phyloP scores from a whole-genome alignment of 495 filamentous ascomycete species.

The Penicillium chermesinum region DNA sequence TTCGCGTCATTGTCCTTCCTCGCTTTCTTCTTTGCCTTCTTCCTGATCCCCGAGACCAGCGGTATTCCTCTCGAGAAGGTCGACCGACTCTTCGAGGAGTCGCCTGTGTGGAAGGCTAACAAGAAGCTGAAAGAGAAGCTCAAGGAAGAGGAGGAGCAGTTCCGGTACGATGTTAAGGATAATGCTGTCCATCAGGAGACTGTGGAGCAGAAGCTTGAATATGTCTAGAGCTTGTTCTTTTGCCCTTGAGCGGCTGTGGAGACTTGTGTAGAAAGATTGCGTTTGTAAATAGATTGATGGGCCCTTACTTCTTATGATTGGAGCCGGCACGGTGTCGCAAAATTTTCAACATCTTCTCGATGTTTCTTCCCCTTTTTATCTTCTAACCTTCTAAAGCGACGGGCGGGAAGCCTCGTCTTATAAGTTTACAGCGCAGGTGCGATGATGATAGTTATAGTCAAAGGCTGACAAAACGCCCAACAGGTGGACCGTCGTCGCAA shows the following conservation, averaged over 20 bases:
- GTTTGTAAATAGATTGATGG: slow-evolving; percentile 8
- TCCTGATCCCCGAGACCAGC: slow-evolving; percentile 63
- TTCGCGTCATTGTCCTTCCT: slow-evolving; percentile 67
- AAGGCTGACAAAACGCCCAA: slow-evolving; percentile 1
- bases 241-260: neutral
- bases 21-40: slow-evolving; percentile 62
- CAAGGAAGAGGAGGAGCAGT: slow-evolving; percentile 43
- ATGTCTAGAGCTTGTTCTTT: slow-evolving; percentile 1
- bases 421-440: neutral
- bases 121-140: slow-evolving; percentile 45
- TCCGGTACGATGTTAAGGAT: slow-evolving; percentile 47
- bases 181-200: slow-evolving; percentile 15
- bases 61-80: slow-evolving; percentile 50
- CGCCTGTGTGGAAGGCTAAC: slow-evolving; percentile 54
- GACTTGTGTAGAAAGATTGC: slow-evolving; percentile 9
- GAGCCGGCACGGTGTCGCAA: slow-evolving; percentile 4
- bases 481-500: slow-evolving; percentile 1
- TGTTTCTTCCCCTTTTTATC: neutral
- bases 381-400: too few relatives aligned
- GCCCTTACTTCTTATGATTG: slow-evolving; percentile 4
- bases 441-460: slow-evolving; percentile 7
- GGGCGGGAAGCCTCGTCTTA: too few relatives aligned
- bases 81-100: slow-evolving; percentile 52
- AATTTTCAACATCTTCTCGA: slow-evolving; percentile 1
- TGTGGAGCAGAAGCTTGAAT: neutral